Conservation (phyloP, 176 grass and related monocot genomes). For the Tillandsia leiboldiana region DNA sequence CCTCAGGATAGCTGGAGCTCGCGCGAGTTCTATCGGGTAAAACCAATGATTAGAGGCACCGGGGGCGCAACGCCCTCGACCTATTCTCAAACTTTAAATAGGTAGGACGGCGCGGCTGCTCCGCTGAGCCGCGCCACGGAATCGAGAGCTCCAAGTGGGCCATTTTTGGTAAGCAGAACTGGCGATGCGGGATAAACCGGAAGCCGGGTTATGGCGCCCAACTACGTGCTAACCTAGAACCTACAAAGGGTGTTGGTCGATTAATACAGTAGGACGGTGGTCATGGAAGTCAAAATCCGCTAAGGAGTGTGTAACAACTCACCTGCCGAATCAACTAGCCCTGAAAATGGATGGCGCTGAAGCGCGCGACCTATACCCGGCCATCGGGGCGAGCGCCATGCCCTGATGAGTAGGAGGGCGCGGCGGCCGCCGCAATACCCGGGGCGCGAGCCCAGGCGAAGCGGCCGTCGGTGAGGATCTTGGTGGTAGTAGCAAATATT, state of each 20-base stretch:
- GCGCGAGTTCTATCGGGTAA: slow-evolving; percentile 58
- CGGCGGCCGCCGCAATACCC: slow-evolving; percentile 25
- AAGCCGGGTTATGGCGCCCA: slow-evolving; percentile 34
- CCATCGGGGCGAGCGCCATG: slow-evolving; percentile 31
- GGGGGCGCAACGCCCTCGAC: slow-evolving; percentile 64
- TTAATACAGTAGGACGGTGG: slow-evolving; percentile 14
- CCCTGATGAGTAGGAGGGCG: slow-evolving; percentile 33
- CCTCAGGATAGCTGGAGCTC: slow-evolving; percentile 45
- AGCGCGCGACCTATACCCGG: slow-evolving; percentile 41
- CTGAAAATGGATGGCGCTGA: slow-evolving; percentile 53
- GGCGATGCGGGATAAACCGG: slow-evolving; percentile 43
- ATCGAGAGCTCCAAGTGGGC: slow-evolving; percentile 43
- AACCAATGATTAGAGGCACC: slow-evolving; percentile 85
- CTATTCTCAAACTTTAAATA: slow-evolving; percentile 97
- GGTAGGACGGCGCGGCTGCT: slow-evolving; percentile 49
- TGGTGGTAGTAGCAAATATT: slow-evolving; percentile 54
- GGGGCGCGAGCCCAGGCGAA: slow-evolving; percentile 25
- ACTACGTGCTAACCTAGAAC: slow-evolving; percentile 38
- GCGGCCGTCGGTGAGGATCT: slow-evolving; percentile 39
- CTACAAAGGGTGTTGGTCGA: slow-evolving; percentile 21
- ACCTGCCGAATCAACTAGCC: slow-evolving; percentile 81
- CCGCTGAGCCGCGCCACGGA: slow-evolving; percentile 27
- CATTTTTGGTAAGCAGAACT: slow-evolving; percentile 51
- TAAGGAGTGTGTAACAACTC: slow-evolving; percentile 76
- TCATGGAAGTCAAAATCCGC: slow-evolving; percentile 32